Conservation (phyloP, 1,139 yeast species). For the Candida sanyaensis region DNA sequence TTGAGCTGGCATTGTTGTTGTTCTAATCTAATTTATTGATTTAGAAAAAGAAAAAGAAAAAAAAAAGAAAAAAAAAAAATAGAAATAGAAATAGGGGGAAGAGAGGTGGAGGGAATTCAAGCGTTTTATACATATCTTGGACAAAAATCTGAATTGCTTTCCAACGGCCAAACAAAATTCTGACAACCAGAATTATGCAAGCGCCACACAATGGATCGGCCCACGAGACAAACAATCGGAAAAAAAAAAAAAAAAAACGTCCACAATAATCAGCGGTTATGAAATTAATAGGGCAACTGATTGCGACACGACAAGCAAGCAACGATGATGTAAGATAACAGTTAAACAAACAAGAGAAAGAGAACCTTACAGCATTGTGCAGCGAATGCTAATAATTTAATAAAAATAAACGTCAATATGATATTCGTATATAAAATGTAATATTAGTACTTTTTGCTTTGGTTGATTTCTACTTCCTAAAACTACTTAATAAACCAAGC, state of each 20-base stretch:
- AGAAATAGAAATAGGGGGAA: not conserved
- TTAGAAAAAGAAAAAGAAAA: too few relatives aligned
- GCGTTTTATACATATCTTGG: too few relatives aligned
- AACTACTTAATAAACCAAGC: constrained; percentile 4
- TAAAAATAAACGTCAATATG: not conserved
- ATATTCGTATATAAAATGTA: not conserved
- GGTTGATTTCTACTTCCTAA: not conserved
- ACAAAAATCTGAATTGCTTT: too few relatives aligned
- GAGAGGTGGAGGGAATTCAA: too few relatives aligned
- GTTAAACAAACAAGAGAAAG: too few relatives aligned
- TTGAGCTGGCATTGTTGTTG: constrained; percentile 11
- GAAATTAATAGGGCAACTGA: not conserved
- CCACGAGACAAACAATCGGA: not conserved
- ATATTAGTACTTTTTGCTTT: not conserved
- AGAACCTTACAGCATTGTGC: too few relatives aligned
- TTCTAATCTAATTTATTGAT: not conserved
- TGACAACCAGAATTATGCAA: too few relatives aligned
- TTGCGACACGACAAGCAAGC: not conserved
- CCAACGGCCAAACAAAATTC: too few relatives aligned
- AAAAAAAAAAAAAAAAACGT: not conserved
- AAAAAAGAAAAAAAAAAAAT: too few relatives aligned
- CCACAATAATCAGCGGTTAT: not conserved
- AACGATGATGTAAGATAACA: not conserved
- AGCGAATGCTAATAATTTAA: not conserved
- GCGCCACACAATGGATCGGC: not conserved